phyloP scores from a whole-genome alignment of 257 asterid genomes.

The Vinca minor region DNA sequence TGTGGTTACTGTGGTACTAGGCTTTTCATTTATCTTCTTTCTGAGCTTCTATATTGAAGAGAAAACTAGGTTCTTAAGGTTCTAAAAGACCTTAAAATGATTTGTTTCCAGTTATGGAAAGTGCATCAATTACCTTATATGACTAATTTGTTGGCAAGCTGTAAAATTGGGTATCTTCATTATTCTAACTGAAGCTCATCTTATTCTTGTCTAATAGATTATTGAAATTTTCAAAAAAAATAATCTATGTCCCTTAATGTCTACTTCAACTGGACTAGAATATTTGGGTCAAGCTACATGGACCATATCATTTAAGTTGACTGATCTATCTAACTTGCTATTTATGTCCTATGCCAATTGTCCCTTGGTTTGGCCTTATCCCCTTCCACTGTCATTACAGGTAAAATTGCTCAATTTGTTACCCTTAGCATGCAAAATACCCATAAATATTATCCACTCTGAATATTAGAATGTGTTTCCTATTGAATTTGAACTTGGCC shows the following conservation, averaged over 20 bases:
- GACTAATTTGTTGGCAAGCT: no score
- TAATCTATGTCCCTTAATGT: not conserved
- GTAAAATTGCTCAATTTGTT: no score
- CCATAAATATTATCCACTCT: no score
- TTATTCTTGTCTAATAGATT: no score
- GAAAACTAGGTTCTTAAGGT: not conserved
- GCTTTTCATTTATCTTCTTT: not conserved
- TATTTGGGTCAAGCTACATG: not conserved
- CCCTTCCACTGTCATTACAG: no score
- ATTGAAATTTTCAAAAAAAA: no score
- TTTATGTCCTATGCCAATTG: not conserved
- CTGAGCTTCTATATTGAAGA: not conserved
- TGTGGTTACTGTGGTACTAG: not conserved
- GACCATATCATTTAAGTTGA: no score
- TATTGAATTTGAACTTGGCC: no score
- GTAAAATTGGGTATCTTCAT: not conserved
- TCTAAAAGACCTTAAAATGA: not conserved
- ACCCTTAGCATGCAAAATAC: no score
- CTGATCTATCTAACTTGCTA: not conserved
- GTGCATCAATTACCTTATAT: not conserved
- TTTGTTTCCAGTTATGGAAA: not conserved
- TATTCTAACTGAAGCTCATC: not conserved
- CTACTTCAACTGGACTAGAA: not conserved
- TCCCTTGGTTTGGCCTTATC: no score
- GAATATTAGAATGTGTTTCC: no score